Percentiles rank a stretch among this genome's conserved stretches.
These are phyloP conservation scores for Paecilomyces sp. DNA, from an alignment of 2,329 filamentous ascomycete species.

Conservation along the genomic window DNA sequence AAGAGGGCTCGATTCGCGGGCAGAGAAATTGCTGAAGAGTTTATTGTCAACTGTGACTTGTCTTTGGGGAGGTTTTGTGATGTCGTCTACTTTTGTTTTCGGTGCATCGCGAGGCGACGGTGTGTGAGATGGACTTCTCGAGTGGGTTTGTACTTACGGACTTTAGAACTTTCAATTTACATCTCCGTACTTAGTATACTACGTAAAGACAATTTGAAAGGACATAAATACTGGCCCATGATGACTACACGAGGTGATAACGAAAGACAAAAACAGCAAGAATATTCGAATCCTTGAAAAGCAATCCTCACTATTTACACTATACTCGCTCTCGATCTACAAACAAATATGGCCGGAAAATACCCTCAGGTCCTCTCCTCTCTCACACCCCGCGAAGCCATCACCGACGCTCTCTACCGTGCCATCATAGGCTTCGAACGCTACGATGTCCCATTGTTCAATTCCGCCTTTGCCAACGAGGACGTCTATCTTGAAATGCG, in stretches of 20 bases:
- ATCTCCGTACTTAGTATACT: no score
- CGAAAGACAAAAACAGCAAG: not conserved
- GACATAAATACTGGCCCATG: not conserved
- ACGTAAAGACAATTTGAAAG: not conserved
- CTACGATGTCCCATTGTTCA: slow-evolving; percentile 12
- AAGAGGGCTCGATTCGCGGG: no score
- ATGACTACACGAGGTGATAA: not conserved
- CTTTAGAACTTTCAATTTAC: no score
- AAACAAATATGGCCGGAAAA: not conserved
- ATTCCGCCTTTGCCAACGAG: slow-evolving; percentile 12
- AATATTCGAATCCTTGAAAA: no score
- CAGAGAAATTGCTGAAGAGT: no score
- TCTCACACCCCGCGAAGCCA: slow-evolving; percentile 16
- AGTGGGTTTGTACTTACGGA: no score
- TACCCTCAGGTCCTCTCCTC: not conserved
- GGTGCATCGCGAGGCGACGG: no score
- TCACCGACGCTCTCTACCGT: slow-evolving; percentile 18
- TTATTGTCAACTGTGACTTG: no score
- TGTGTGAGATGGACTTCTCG: no score
- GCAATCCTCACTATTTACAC: no score
- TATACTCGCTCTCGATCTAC: not conserved
- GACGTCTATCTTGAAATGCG: slow-evolving; percentile 3
- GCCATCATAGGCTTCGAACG: slow-evolving; percentile 14
- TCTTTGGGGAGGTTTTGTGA: no score
- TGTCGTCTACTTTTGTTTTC: no score